phyloP scores from a whole-genome alignment of 306 rosid species.

The Cucumis melo region DNA sequence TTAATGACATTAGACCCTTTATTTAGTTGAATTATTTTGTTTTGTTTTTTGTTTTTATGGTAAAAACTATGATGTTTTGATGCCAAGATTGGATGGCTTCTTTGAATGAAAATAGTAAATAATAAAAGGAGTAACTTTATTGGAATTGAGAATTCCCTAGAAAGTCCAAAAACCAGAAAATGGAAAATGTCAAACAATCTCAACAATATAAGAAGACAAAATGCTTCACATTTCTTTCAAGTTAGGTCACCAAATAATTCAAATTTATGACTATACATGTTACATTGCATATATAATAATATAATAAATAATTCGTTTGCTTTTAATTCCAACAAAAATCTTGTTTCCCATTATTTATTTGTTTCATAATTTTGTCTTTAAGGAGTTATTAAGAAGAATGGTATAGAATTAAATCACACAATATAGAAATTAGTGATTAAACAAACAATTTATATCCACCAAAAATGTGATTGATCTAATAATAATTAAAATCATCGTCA shows the following conservation, averaged over 20 bases:
- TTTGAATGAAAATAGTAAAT: neutral
- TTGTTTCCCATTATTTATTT: neutral
- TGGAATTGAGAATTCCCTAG: neutral
- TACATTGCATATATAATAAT: neutral
- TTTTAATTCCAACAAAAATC: neutral
- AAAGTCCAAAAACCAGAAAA: neutral
- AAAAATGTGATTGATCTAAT: neutral
- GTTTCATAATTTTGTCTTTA: neutral
- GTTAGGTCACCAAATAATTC: conserved; percentile 4
- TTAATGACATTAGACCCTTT: neutral
- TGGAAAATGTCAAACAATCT: neutral
- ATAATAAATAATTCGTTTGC: too few relatives aligned
- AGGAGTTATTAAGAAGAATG: too few relatives aligned
- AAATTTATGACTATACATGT: neutral
- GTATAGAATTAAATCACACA: too few relatives aligned
- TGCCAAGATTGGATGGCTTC: neutral
- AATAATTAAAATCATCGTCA: neutral
- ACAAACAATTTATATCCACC: too few relatives aligned
- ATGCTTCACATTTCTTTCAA: neutral
- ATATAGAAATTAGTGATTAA: too few relatives aligned
- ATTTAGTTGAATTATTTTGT: neutral
- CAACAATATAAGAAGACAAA: neutral
- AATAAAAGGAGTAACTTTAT: neutral
- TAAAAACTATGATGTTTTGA: neutral
- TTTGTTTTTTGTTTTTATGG: neutral